Evolutionary conservation across 495 filamentous ascomycete species (phyloP), one percentile per base, ranked within the genome.

Genomic region (Apodospora peruviana): DNA sequence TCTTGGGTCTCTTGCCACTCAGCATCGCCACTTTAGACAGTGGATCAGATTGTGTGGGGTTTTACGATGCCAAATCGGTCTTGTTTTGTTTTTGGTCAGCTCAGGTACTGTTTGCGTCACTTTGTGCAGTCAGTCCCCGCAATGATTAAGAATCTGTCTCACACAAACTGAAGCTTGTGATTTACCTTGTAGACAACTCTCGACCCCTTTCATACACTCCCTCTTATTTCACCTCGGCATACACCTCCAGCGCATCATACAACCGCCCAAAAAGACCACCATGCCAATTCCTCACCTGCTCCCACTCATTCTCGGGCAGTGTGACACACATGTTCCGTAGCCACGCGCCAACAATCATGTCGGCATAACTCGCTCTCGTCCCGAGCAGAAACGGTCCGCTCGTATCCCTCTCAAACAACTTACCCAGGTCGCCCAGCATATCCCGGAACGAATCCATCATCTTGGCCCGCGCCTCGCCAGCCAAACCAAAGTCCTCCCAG

Each of bases 271-370:
- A 78, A 12, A 70, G 9, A 7, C 76, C 76, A 4, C 56, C 70
- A 66, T 83, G 70, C 80, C 80, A 84, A 3, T 47, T 44, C 39
- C 52, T 57, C 8, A 78, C 29, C 50, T 72, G 69, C 60, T 74
- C 60, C 79, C 79, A 84, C 55, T 80, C 76, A 1, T 39, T 25
- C 25, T 37, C 32, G 0, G 67, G 67, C 40, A 81, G 45, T 20
- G 61, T 61, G 7, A n/a, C 52, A 2, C 48, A 37, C 44, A 67
- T 29, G 65, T 81, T 71, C 34, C 68, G 58, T 69, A 84, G 43
- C 82, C 82, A 85, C 17, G 60, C 81, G 2, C 81, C 82, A 0
- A 85, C 69, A 41, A 84, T 79, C 0, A 82, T 45, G 59, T 86
- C 81, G 12, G 80, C 81, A 75, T 84, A 81, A 46, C 50, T 70